phyloP scores from a whole-genome alignment of 2,329 filamentous ascomycete genomes.

The Apiospora aurea region DNA sequence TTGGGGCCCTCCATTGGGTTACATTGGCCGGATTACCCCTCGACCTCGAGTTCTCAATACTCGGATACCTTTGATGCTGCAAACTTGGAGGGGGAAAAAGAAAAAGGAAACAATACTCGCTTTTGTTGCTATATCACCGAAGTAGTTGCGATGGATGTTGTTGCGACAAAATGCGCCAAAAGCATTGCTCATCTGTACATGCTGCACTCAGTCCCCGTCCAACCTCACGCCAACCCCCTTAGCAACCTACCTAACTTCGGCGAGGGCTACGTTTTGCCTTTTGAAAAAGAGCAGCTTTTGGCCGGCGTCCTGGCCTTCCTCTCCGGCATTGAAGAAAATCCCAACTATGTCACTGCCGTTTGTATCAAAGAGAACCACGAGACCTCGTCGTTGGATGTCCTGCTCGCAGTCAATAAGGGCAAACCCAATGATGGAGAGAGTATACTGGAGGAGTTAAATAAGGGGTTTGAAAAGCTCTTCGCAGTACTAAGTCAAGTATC shows the following conservation, averaged over 20 bases:
- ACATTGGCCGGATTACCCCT: background rate
- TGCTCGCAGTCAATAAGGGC: slow-evolving; percentile 43
- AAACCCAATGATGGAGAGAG: slow-evolving; percentile 29
- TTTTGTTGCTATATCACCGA: background rate
- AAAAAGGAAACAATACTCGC: too few relatives aligned
- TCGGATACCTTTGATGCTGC: too few relatives aligned
- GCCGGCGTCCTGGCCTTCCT: slow-evolving; percentile 43
- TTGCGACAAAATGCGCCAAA: slow-evolving; percentile 35
- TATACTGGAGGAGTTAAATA: slow-evolving; percentile 31
- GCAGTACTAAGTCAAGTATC: slow-evolving; percentile 26
- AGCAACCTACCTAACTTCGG: slow-evolving; percentile 23
- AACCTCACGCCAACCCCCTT: slow-evolving; percentile 31
- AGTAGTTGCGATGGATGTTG: background rate
- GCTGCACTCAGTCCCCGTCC: slow-evolving; percentile 37
- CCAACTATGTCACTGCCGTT: slow-evolving; percentile 44
- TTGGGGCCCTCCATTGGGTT: background rate
- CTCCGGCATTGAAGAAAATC: slow-evolving; percentile 38
- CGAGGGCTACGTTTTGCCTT: slow-evolving; percentile 38
- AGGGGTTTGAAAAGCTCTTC: slow-evolving; percentile 32
- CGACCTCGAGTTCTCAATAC: background rate
- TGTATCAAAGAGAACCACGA: slow-evolving; percentile 39
- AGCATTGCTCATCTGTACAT: slow-evolving; percentile 38
- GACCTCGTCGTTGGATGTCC: slow-evolving; percentile 34
- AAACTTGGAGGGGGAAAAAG: too few relatives aligned
- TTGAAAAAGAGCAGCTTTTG: slow-evolving; percentile 43